Evolutionary conservation across 805 yeast genomes (phyloP), one percentile per base, ranked within the genome.

Genomic region (Wilhelminamyces savonicus): DNA sequence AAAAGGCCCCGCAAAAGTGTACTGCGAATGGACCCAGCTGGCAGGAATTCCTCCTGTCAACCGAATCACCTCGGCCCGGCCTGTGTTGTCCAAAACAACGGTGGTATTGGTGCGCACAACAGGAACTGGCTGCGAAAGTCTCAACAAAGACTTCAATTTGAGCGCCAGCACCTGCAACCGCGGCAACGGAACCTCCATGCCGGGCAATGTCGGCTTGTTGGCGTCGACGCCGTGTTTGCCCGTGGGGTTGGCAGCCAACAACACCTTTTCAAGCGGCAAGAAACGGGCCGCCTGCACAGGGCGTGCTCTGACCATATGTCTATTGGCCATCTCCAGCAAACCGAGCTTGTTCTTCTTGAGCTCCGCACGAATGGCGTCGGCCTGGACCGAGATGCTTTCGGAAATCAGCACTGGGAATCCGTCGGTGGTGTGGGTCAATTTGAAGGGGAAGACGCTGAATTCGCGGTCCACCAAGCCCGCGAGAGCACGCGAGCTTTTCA

Each of bases 401-500:
- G 56, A 46, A 14, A 32, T 28, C 27, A 71, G 59, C 15, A 79
- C 55, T 32, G 88, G 88, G 70, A 79, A 80, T 23, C 56, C 46
- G 15, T 67, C 64, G 11, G 85, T 71, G 27, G 84, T 61, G 58
- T 84, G 81, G 22, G 86, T 69, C 43, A 88, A 69, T 59, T 86
- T 90, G 69, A 90, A 85, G 34, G 98, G 97, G 57, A 76, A 90
- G 20, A 92, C 97, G 16, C 95, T 83, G 43, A 74, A 68, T 27
- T 72, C 64, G 43, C 72, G 75, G 57, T 87, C 95, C 41, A 85
- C 74, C 36, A 72, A 72, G 20, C 76, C 66, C 41, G 88, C 66
- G 32, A 87, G 66, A 37, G 69, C 71, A 55, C 95, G 76, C 7
- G 95, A 70, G 15, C 84, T 68, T 51, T 73, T 78, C 45, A 90